Evolutionary conservation across 345 rosid species (phyloP), one percentile per base, ranked within the genome.

Genomic region (Syzygium grande): DNA sequence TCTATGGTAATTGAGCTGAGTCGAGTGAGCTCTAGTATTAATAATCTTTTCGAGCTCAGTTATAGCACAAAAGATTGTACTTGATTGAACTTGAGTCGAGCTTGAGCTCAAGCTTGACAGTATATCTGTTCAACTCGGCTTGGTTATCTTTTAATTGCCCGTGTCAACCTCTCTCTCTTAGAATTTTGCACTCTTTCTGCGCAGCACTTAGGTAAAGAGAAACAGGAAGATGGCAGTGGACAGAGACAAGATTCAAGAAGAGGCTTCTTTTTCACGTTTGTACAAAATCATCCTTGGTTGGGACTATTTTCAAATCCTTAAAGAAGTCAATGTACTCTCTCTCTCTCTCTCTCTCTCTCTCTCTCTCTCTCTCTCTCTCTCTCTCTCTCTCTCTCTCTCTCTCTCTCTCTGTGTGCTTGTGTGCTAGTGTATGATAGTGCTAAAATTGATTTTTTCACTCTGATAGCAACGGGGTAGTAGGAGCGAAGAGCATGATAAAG

Each of bases 231-330:
- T 92, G 98, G 95, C 94, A 0, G 92, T 91, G 59, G 98, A 95
- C 49, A 95, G 92, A 68, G 94, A 87, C 7, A 93, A 92, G 93
- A 86, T 92, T 88, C 94, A 90, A 51, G 94, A 93, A 89, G 95
- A 94, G 58, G 93, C 95, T 49, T 92, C 95, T 56, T 90, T 94
- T 38, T 85, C 88, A 84, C 96, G 95, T 85, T 97, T 96, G 92
- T 93, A 93, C 91, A 92, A 92, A 91, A 93, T 91, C 58, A 85
- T 95, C 87, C 95, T 97, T 11, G 93, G 95, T 52, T 96, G 98
- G 98, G 98, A 96, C 90, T 95, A 95, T 90, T 91, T 93, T 86
- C 93, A 90, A 87, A 97, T 95, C 85, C 92, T 92, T 63, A 91
- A 91, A 55, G 92, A 92, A 56, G 91, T 88, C 61, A 90, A 89